Base-by-base conservation (phyloP, 2,329 filamentous ascomycete species). In the Aspergillus amoenus region DNA sequence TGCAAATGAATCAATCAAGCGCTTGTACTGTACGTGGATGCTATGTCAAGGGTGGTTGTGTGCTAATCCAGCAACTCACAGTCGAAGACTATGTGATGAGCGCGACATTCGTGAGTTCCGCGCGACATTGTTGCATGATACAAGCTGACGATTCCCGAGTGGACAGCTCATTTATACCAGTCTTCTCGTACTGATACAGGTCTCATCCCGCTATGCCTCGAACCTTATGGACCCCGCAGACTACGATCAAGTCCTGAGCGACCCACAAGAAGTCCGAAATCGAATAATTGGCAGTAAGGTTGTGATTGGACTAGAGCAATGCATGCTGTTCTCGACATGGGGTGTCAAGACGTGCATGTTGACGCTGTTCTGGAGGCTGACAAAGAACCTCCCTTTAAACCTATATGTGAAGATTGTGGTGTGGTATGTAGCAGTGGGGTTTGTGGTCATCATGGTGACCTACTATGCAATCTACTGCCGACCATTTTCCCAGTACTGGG, bases 401-500 rank as follows among this genome's bases (percentile, higher is more conserved):
- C 54, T 71, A 21, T 72, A 70, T 47, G 73, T 81, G 52, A 69
- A 76, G 32, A 63, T 69, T 8, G 71, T 80, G 1, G 67, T 75
- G 73, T 6, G 74, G 5, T 82, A 81, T 60, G 73, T 79, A 13
- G 71, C 63, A 0, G 41, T 78, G 4, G 70, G 74, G 24, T 81
- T 80, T 56, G 68, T 80, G 55, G 67, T 80, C 17, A 81, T 81
- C 69, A 77, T 80, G 66, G 62, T 81, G 40, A 70, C 79, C 2
- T 80, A 81, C 55, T 77, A 79, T 45, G 75, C 70, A 17, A 77
- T 80, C 0, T 81, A 79, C 69, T 81, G 79, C 52, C 73, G 78
- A 11, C 79, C 79, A 1, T 79, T 82, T 57, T 69, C 69, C 3
- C 72, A 79, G 55, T 82, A 82, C 59, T 82, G 76, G 75, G 78